Conservation (phyloP, 73 alveolate species). For the Uronychia setigera region DNA sequence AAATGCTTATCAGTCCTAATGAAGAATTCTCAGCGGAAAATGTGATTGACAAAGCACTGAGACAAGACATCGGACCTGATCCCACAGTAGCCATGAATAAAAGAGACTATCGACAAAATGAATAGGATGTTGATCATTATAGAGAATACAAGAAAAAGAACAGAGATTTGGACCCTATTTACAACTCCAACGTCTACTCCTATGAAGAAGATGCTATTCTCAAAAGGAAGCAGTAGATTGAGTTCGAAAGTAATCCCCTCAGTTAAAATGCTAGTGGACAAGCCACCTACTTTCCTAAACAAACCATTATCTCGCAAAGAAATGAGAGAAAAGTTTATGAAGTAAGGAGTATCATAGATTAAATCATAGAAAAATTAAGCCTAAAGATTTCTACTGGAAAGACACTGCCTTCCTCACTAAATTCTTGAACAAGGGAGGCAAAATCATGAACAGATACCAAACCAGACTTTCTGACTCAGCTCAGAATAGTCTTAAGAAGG, state of each 20-base stretch:
- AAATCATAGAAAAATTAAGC: conserved; percentile 47
- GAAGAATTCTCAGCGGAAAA: conserved; percentile 71
- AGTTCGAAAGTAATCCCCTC: conserved; percentile 22
- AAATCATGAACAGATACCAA: conserved; percentile 60
- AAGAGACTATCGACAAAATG: conserved; percentile 16
- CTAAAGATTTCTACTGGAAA: conserved; percentile 78
- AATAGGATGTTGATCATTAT: not conserved
- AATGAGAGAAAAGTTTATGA: conserved; percentile 46
- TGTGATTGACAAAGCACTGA: conserved; percentile 79
- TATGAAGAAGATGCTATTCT: conserved; percentile 29
- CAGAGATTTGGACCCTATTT: conserved; percentile 45
- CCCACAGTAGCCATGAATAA: conserved; percentile 37
- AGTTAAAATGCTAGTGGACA: conserved; percentile 16
- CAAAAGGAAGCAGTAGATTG: conserved; percentile 57
- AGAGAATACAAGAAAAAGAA: conserved; percentile 55
- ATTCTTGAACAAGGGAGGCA: conserved; percentile 72
- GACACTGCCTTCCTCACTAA: conserved; percentile 68
- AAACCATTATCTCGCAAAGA: conserved; percentile 41
- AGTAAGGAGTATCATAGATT: conserved; percentile 1
- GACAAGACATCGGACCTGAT: conserved; percentile 78
- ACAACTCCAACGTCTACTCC: conserved; percentile 34
- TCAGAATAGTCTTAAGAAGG: conserved; percentile 49
- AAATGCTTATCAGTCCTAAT: conserved; percentile 68
- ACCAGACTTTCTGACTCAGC: conserved; percentile 59
- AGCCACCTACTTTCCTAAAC: conserved; percentile 61